Base-by-base conservation (phyloP, 2,329 filamentous ascomycete species). In the Aspergillus novoparasiticus region DNA sequence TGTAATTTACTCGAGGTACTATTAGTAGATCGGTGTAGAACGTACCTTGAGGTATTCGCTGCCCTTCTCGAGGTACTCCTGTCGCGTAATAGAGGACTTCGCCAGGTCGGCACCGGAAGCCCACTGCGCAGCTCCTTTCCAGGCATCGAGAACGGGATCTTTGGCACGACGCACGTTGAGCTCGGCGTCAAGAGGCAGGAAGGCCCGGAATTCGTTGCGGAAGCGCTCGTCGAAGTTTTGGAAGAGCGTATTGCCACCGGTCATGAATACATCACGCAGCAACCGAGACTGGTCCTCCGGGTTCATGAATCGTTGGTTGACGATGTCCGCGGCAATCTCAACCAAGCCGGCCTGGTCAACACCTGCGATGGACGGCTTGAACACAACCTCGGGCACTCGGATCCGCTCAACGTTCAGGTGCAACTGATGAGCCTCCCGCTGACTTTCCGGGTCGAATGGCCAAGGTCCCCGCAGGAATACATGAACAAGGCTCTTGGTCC, bases 371-470 rank as follows among this genome's bases (percentile, higher is more conserved):
- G 90, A 89, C 0, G 94, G 94, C 74, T 96, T 92, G 82, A 97
- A 97, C 21, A 97, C 86, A 10, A 97, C 90, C 80, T 98, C 94
- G 3, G 94, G 94, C 2, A 96, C 93, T 57, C 94, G 90, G 77
- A 98, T 96, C 61, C 94, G 90, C 82, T 98, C 94, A 59, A 99
- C 93, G 76, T 99, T 99, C 67, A 99, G 87, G 77, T 99, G 95
- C 58, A 99, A 82, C 79, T 98, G 94, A 77, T 93, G 89, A 21
- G 88, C 87, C 80, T 99, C 87, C 21, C 89, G 87, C 70, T 95
- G 91, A 62, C 89, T 91, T 61, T 93, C 88, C 0, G 89, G 81
- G 69, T 98, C 90, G 68, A 93, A 96, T 0, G 94, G 92, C 70
- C 93, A 91, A 0, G 94, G 92, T 0, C 95, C 95, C 59, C 93